Evolutionary conservation across 805 yeast species (phyloP), one percentile per base, ranked within the genome.

Genomic region (Candida lessepsii): DNA sequence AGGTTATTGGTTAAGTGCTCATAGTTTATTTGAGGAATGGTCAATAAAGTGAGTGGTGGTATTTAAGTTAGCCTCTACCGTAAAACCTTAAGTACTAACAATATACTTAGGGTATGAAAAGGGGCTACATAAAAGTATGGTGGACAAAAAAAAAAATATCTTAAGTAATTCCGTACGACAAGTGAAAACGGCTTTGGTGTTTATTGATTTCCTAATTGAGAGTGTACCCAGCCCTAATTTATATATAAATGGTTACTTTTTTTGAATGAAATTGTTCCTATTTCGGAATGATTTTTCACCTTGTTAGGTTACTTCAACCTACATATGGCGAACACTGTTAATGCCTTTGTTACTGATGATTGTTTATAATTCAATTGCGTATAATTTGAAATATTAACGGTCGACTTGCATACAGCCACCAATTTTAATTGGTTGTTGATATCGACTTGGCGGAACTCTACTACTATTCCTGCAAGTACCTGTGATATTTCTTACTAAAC

Each of bases 151-250:
- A n/a, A n/a, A n/a, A n/a, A n/a, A n/a, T n/a, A n/a, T n/a, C n/a
- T n/a, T n/a, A n/a, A n/a, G n/a, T n/a, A n/a, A n/a, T 28, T 15
- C 20, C 31, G 4, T 25, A 3, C 16, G n/a, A n/a, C n/a, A n/a
- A n/a, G n/a, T n/a, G n/a, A 20, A 31, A 31, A 31, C 26, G 26
- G 35, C 15, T 31, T 20, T 21, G n/a, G 19, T 31, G 27, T 31
- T 31, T 31, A 31, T 31, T n/a, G n/a, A 9, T 31, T 31, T 20
- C 35, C 35, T 31, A 20, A 31, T 21, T 15, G 27, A 31, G 35
- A 11, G n/a, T 28, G 15, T 29, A 10, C 33, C 24, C 11, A 18
- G 11, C 17, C 8, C 17, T 11, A 7, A 7, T 20, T 20, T 20
- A 6, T n/a, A n/a, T n/a, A n/a, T n/a, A n/a, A n/a, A n/a, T n/a